Evolutionary conservation across 306 rosid genomes (phyloP).

Genomic region (Quercus parvula): DNA sequence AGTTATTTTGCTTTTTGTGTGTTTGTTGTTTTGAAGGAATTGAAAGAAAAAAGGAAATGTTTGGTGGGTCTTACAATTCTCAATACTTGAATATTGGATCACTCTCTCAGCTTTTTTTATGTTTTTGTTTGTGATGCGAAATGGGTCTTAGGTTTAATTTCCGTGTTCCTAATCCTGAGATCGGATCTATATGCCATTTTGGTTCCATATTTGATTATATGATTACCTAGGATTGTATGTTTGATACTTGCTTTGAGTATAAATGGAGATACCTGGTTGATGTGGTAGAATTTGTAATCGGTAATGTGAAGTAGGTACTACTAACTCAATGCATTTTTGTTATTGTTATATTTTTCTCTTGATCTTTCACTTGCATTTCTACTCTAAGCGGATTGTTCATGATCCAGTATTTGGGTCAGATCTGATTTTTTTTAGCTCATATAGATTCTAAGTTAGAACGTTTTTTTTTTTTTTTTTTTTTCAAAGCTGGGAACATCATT

Average conservation of each 20-base stretch:
- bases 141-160: neutral
- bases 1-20: too few relatives aligned
- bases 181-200: conserved; percentile 17
- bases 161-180: conserved; percentile 13
- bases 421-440: conserved; percentile 23
- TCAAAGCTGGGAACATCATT: too few relatives aligned
- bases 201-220: neutral
- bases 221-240: neutral
- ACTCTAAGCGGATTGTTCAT: neutral
- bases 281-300: conserved; percentile 32
- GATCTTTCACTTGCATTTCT: conserved; percentile 26
- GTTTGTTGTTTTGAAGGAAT: too few relatives aligned
- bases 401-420: conserved; percentile 27
- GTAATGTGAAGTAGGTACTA: conserved; percentile 1
- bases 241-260: conserved; percentile 6
- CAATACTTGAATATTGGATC: too few relatives aligned
- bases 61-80: too few relatives aligned
- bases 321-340: neutral
- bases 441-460: too few relatives aligned
- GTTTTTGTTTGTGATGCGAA: conserved; percentile 14
- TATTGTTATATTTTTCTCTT: neutral
- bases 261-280: conserved; percentile 15
- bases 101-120: neutral
- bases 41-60: too few relatives aligned
- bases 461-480: too few relatives aligned